Evolutionary conservation across 1,284 basidiomycete genomes (phyloP).

Genomic region (Mycosarcoma mackinlayi): DNA sequence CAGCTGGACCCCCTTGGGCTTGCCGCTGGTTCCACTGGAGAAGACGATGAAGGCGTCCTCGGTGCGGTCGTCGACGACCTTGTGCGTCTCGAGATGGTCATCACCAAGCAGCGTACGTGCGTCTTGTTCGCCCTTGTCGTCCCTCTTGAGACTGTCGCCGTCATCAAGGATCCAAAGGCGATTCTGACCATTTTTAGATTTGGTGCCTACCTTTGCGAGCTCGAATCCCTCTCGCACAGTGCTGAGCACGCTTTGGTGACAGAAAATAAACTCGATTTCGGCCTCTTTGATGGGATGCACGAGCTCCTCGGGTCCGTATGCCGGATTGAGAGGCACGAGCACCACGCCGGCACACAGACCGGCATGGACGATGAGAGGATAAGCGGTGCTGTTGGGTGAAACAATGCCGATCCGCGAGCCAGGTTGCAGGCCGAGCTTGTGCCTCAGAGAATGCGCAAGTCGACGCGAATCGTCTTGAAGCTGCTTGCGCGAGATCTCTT

Average conservation of each 20-base stretch:
- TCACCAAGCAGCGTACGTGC: conserved; percentile 45
- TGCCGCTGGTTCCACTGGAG: conserved; percentile 64
- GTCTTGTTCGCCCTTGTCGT: conserved; percentile 51
- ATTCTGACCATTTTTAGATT: conserved; percentile 43
- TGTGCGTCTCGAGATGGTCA: conserved; percentile 40
- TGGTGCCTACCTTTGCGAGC: conserved; percentile 32
- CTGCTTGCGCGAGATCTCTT: conserved; percentile 49
- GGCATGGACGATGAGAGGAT: conserved; percentile 54
- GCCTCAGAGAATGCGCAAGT: conserved; percentile 51
- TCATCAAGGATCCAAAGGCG: conserved; percentile 63
- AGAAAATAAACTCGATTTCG: conserved; percentile 54
- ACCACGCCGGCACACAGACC: conserved; percentile 53
- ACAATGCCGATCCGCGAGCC: conserved; percentile 60
- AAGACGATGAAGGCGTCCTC: conserved; percentile 59
- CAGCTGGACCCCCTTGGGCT: conserved; percentile 65
- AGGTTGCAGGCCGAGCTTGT: conserved; percentile 51
- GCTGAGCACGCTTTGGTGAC: conserved; percentile 46
- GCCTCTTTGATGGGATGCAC: conserved; percentile 59
- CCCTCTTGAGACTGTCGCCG: conserved; percentile 48
- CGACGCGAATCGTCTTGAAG: conserved; percentile 45
- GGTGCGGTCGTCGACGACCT: conserved; percentile 42
- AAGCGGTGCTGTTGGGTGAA: conserved; percentile 62
- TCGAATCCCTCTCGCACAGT: conserved; percentile 52
- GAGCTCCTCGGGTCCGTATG: conserved; percentile 63
- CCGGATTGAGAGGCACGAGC: conserved; percentile 59